These are phyloP conservation scores for Monosporozyma aerobia DNA, from an alignment of 805 yeast genomes.

Conservation along the genomic window DNA sequence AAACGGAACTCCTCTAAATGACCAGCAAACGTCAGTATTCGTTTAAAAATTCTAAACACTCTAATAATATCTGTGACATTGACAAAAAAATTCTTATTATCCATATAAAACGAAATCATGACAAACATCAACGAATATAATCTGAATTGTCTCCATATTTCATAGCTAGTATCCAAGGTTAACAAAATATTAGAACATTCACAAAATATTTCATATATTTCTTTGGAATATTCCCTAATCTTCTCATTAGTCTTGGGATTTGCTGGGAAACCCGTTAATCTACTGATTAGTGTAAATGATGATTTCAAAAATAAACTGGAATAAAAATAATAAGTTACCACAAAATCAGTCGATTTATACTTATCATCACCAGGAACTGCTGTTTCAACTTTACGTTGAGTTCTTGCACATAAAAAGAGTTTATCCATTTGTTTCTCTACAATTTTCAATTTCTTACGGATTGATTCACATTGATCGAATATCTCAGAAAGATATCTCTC, in stretches of 20 bases:
- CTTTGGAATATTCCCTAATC: conserved; percentile 2
- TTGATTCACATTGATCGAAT: conserved; percentile 1
- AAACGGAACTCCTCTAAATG: neutral
- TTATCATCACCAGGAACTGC: conserved; percentile 4
- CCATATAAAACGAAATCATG: conserved; percentile 3
- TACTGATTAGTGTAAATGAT: conserved; percentile 9
- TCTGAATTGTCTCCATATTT: conserved; percentile 9
- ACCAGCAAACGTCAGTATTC: conserved; percentile 5
- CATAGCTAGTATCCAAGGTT: conserved; percentile 10
- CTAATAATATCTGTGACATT: conserved; percentile 8
- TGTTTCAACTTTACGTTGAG: neutral
- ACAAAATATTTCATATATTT: neutral
- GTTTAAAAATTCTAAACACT: conserved; percentile 9
- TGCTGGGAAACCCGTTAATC: conserved; percentile 9
- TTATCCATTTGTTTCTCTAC: neutral
- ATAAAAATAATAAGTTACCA: conserved; percentile 7
- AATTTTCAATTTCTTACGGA: neutral
- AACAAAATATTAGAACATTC: conserved; percentile 8
- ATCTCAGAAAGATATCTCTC: conserved; percentile 13
- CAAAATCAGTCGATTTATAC: conserved; percentile 7
- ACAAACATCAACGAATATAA: conserved; percentile 9
- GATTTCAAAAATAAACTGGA: conserved; percentile 8
- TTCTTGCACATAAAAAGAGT: neutral
- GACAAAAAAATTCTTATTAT: neutral
- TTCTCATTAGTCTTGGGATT: conserved; percentile 3